Evolutionary conservation across 805 yeast genomes (phyloP).

Genomic region (Candida verbasci): DNA sequence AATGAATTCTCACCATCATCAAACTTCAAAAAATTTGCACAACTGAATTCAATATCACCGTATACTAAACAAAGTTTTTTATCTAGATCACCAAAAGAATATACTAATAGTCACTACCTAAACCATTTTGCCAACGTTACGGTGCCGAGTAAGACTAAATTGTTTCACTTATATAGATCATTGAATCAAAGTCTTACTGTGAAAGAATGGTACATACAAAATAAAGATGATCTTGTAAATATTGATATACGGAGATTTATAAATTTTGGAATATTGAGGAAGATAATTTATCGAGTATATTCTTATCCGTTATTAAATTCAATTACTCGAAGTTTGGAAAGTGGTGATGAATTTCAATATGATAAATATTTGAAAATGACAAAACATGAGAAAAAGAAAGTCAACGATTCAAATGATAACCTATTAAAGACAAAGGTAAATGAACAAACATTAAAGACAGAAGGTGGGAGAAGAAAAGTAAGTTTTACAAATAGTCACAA

Average conservation of each 20-base stretch:
- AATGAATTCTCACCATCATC: conserved; percentile 3
- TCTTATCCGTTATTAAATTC: conserved; percentile 62
- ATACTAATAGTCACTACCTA: background rate
- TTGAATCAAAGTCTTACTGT: conserved; percentile 74
- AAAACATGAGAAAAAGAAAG: conserved; percentile 1
- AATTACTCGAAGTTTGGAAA: conserved; percentile 35
- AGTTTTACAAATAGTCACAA: conserved; percentile 23
- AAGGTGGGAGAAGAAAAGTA: conserved; percentile 23
- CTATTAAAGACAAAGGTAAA: conserved; percentile 18
- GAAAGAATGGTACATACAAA: conserved; percentile 76
- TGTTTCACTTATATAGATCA: conserved; percentile 72
- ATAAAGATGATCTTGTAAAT: conserved; percentile 50
- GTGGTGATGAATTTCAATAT: conserved; percentile 10
- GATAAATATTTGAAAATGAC: conserved; percentile 3
- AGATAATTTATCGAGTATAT: conserved; percentile 75
- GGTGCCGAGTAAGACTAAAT: conserved; percentile 58
- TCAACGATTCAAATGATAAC: conserved; percentile 4
- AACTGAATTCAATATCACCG: conserved; percentile 10
- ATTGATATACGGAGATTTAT: conserved; percentile 83
- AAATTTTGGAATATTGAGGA: conserved; percentile 80
- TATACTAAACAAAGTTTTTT: conserved; percentile 10
- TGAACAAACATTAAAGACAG: conserved; percentile 17
- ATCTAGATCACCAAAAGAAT: conserved; percentile 7
- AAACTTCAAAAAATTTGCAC: conserved; percentile 3
- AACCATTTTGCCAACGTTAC: conserved; percentile 11